Conservation (phyloP, 2,329 filamentous ascomycete species). For the Cladosporium sp. region DNA sequence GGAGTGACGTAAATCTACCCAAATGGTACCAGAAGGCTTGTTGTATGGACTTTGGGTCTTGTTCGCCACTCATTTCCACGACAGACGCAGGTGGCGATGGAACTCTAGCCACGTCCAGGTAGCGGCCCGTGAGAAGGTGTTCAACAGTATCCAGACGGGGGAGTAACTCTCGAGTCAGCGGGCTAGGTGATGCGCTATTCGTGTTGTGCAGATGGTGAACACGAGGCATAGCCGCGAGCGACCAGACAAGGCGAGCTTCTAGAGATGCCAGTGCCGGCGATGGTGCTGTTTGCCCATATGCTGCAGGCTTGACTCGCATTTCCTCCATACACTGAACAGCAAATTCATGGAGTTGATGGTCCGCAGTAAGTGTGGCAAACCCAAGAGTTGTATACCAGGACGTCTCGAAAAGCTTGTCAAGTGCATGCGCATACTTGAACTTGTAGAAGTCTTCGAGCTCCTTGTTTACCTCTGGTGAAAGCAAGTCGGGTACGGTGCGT, state of each 20-base stretch:
- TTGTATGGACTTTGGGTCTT: conserved; percentile 47
- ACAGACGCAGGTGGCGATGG: conserved; percentile 44
- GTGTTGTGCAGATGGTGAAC: conserved; percentile 33
- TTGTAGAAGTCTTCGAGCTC: conserved; percentile 74
- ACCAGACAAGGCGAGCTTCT: conserved; percentile 62
- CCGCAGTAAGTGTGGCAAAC: conserved; percentile 53
- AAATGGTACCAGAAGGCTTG: conserved; percentile 73
- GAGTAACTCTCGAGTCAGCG: conserved; percentile 57
- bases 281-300: conserved; percentile 15
- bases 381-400: conserved; percentile 71
- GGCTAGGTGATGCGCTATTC: conserved; percentile 47
- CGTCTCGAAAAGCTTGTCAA: conserved; percentile 78
- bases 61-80: conserved; percentile 38
- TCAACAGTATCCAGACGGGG: conserved; percentile 76
- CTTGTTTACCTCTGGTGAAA: conserved; percentile 53
- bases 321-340: conserved; percentile 64
- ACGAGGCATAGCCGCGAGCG: conserved; percentile 50
- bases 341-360: conserved; percentile 63
- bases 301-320: conserved; percentile 34
- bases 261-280: conserved; percentile 46
- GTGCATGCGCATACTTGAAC: conserved; percentile 71
- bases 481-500: conserved; percentile 42
- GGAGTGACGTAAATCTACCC: conserved; percentile 68
- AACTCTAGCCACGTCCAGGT: conserved; percentile 62
- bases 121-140: conserved; percentile 70